Evolutionary conservation across 2,329 filamentous ascomycete genomes (phyloP).

Genomic region (Periconia digitata): DNA sequence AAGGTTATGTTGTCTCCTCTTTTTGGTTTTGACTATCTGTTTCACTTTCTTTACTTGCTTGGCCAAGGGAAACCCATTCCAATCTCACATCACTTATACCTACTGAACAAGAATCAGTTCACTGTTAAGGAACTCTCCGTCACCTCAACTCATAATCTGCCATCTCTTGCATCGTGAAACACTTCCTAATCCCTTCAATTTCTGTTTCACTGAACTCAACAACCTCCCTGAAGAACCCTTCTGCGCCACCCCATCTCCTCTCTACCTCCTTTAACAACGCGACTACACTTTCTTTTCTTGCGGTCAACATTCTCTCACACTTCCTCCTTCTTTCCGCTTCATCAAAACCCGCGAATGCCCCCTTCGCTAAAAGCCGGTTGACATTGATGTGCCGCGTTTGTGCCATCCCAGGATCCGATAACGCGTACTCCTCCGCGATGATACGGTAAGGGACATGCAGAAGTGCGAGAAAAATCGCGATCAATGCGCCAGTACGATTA

Average conservation of each 20-base stretch:
- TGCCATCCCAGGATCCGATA: slow-evolving; percentile 60
- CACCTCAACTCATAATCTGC: no score
- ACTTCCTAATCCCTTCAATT: slow-evolving; percentile 11
- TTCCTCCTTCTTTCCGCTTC: slow-evolving; percentile 15
- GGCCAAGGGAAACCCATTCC: no score
- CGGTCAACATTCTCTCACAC: slow-evolving; percentile 37
- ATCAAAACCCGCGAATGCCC: slow-evolving; percentile 48
- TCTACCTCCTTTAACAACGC: slow-evolving; percentile 20
- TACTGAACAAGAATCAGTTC: no score
- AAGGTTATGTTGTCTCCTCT: no score
- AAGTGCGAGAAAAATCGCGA: slow-evolving; percentile 64
- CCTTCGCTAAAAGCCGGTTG: slow-evolving; percentile 53
- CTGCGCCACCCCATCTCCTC: slow-evolving; percentile 16
- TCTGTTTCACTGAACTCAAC: slow-evolving; percentile 19
- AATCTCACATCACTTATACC: no score
- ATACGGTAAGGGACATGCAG: slow-evolving; percentile 61
- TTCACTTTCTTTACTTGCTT: no score
- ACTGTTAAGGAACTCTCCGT: no score
- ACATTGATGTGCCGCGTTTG: slow-evolving; percentile 29
- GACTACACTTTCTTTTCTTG: slow-evolving; percentile 39
- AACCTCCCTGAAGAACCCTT: slow-evolving; percentile 20
- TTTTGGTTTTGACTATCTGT: no score
- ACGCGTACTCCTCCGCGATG: slow-evolving; percentile 63
- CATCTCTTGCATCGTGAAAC: slow-evolving; percentile 16
- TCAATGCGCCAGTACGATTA: slow-evolving; percentile 70